Conservation (phyloP, 192 early-diverging fungal species). For the Thamnidium elegans region DNA sequence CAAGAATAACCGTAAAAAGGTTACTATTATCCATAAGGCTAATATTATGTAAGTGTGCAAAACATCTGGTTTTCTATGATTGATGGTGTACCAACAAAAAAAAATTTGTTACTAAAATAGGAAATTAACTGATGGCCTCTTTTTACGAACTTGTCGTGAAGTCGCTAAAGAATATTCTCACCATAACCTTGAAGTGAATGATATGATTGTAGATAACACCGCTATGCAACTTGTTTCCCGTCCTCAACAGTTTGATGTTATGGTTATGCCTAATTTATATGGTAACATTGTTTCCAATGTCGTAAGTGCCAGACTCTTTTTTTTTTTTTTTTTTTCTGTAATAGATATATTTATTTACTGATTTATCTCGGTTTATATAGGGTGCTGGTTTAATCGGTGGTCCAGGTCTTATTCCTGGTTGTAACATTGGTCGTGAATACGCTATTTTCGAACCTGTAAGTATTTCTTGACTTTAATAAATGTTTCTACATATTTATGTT, state of each 20-base stretch:
- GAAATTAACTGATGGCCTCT: constrained; percentile 97
- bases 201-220: constrained; percentile 99
- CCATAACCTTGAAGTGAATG: constrained; percentile 87
- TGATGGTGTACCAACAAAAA: not conserved
- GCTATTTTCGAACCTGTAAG: constrained; percentile 94
- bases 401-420: constrained; percentile 93
- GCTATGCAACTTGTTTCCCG: constrained; percentile 99
- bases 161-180: constrained; percentile 90
- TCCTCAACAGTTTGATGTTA: constrained; percentile 98
- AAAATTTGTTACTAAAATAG: constrained; percentile 30
- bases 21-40: constrained; percentile 99
- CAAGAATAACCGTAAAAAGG: constrained; percentile 96
- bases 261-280: constrained; percentile 99
- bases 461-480: not conserved
- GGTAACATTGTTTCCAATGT: constrained; percentile 99
- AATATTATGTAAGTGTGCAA: constrained; percentile 88
- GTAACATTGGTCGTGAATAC: constrained; percentile 96
- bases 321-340: too few species aligned
- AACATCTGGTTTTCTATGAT: too few species aligned
- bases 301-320: constrained; percentile 22
- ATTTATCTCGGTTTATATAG: not conserved
- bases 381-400: constrained; percentile 96
- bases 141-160: constrained; percentile 95
- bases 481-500: too few species aligned
- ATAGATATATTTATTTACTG: too few species aligned